Base-by-base conservation (phyloP, 2,329 filamentous ascomycete species). In the Apiospora pterosperma region DNA sequence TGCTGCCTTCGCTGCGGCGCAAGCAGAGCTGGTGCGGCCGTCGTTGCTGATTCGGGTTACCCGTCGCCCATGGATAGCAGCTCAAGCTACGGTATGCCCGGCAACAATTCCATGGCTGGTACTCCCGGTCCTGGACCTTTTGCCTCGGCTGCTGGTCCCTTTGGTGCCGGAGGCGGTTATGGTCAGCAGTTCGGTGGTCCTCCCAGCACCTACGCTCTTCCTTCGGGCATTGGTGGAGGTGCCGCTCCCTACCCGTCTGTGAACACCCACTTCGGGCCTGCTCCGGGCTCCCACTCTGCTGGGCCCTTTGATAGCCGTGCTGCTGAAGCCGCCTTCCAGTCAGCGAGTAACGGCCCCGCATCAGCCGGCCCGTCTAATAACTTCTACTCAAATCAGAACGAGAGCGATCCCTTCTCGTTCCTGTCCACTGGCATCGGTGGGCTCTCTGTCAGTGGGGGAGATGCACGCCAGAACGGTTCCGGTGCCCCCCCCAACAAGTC, bases 1-100 rank as follows among this genome's bases (percentile, higher is more conserved):
- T 97, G 93, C 80, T 99, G 96, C 79, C 88, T 99, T 68, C 92
- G 96, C 66, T 99, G 96, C 76, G 96, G 96, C 77, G 96, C 95
- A 62, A 96, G 93, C 77, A 92, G 96, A 72, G 95, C 95, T 67
- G 93, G 92, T 68, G 96, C 96, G 65, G 94, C 95, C 19, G 92
- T 99, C 61, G 93, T 98, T 65, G 95, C 95, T 36, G 96, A 98
- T 77, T 95, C 93, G 42, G 92, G 92, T 52, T 97, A 96, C 79
- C 91, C 92, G 16, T 94, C 92, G 12, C 90, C 92, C 23, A 97
- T 97, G 91, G 93, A 97, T 67, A 89, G 91, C 60, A 87, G 91
- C 1, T 91, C 92, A 36, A 90, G 88, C 75, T 97, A 95, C 75
- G 88, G 89, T 71, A 96, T 96, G 91, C 91, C 89, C 62, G 92